Evolutionary conservation across 2,329 filamentous ascomycete genomes (phyloP).

Genomic region (Calonectria hongkongensis): DNA sequence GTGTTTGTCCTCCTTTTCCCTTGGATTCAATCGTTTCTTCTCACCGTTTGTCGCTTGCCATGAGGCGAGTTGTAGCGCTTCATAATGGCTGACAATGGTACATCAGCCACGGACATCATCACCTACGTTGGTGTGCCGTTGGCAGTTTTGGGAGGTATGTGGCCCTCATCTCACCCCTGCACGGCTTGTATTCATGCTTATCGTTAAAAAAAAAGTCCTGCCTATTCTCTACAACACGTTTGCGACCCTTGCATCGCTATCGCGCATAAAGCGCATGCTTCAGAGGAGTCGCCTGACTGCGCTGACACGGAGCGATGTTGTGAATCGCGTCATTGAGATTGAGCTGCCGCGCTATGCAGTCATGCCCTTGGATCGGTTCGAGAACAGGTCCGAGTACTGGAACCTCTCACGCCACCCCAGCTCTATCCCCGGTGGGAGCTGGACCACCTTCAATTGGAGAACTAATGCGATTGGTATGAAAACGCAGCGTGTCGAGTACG

Average conservation of each 20-base stretch:
- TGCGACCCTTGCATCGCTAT: conserved; percentile 75
- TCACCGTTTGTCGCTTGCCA: background rate
- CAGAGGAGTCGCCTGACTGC: conserved; percentile 74
- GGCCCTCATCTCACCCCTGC: background rate
- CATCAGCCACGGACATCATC: conserved; percentile 69
- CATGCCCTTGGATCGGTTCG: conserved; percentile 74
- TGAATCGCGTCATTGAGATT: conserved; percentile 80
- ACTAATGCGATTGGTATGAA: conserved; percentile 77
- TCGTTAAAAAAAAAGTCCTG: conserved; percentile 63
- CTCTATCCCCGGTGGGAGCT: conserved; percentile 75
- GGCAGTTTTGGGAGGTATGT: conserved; percentile 69
- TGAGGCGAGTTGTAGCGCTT: background rate
- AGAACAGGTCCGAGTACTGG: conserved; percentile 75
- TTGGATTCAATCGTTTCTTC: conserved; percentile 32
- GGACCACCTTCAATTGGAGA: conserved; percentile 81
- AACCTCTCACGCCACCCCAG: conserved; percentile 70
- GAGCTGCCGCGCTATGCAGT: conserved; percentile 80
- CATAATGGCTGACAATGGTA: conserved; percentile 58
- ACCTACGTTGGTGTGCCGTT: conserved; percentile 75
- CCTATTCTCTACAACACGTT: conserved; percentile 81
- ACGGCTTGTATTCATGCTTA: background rate
- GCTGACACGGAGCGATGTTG: conserved; percentile 77
- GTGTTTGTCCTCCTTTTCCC: conserved; percentile 33
- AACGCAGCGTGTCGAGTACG: conserved; percentile 78
- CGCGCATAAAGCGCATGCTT: conserved; percentile 76